Evolutionary conservation across 768 basidiomycete genomes (phyloP).

Genomic region (Pleurotus pulmonarius): DNA sequence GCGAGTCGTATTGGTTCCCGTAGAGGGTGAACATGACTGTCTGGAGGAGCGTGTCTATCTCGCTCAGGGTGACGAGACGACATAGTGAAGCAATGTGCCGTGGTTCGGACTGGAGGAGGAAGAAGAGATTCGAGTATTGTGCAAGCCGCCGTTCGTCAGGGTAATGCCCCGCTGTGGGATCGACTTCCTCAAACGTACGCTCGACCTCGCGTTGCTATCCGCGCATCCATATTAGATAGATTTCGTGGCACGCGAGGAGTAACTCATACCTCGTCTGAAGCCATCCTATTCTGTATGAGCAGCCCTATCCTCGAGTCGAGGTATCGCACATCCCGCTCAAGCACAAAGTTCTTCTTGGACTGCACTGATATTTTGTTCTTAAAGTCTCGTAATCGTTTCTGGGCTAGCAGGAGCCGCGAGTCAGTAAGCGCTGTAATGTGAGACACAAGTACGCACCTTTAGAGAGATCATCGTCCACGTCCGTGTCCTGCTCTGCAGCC

Average conservation of each 20-base stretch:
- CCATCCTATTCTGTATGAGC: slow-evolving; percentile 97
- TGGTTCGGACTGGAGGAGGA: slow-evolving; percentile 95
- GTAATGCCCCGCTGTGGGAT: slow-evolving; percentile 85
- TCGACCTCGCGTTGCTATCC: slow-evolving; percentile 91
- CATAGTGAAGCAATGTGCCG: slow-evolving; percentile 95
- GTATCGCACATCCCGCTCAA: slow-evolving; percentile 97
- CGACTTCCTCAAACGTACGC: slow-evolving; percentile 91
- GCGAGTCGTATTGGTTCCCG: slow-evolving; percentile 96
- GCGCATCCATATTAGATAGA: no score
- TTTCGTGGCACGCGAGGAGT: no score
- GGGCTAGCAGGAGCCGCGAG: slow-evolving; percentile 49
- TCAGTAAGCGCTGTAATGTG: background rate
- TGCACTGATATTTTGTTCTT: slow-evolving; percentile 98
- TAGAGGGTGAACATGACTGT: slow-evolving; percentile 99
- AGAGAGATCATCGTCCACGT: slow-evolving; percentile 94
- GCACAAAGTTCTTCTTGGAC: slow-evolving; percentile 99
- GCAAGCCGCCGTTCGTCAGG: slow-evolving; percentile 93
- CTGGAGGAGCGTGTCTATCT: slow-evolving; percentile 98
- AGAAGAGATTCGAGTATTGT: slow-evolving; percentile 98
- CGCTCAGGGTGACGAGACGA: slow-evolving; percentile 89
- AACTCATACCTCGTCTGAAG: slow-evolving; percentile 75
- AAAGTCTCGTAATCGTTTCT: slow-evolving; percentile 93
- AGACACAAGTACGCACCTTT: slow-evolving; percentile 53
- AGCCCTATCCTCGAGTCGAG: slow-evolving; percentile 95
- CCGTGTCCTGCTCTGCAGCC: slow-evolving; percentile 97